Base-by-base conservation (phyloP, 208 protist species). In the Leishmania major region DNA sequence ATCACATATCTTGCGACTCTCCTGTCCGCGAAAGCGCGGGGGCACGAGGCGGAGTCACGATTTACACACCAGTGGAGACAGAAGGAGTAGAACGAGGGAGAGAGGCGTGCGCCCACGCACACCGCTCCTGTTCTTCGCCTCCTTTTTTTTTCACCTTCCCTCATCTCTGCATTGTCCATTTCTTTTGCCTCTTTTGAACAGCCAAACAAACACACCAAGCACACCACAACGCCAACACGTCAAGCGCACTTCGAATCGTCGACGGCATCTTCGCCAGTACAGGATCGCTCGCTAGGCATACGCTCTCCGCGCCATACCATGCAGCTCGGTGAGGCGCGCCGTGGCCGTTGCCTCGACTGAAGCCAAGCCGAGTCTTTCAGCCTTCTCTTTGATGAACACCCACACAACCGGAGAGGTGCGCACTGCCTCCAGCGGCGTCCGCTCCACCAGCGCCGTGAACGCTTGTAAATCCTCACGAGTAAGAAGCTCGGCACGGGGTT, bases 371-470 rank as follows among this genome's bases (percentile, higher is more conserved):
- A 96, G 82, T 45, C 79, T 75, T 47, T 80, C 73, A n/a, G 93
- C 93, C 79, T 95, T 96, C 62, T 91, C 60, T 71, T 60, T 67
- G 31, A 96, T 76, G 77, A 93, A 92, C 4, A 11, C n/a, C 91
- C 91, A 94, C 84, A 92, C 86, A 11, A 84, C 84, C 17, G 83
- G 70, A 1, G 88, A 89, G 64, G 79, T 73, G 53, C 77, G 69
- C 49, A 96, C 87, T 19, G 75, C 53, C 57, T 77, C 60, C 22
- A 96, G 75, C 35, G 93, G 91, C 19, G 87, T 91, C 31, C 76
- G 60, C 69, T 88, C 70, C 37, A 96, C 45, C 35, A 94, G 79
- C 60, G 79, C 57, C 57, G 88, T 79, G 77, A 96, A 86, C 37
- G 67, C 67, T 40, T 81, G 15, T 51, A 96, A 60, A 79, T 93